Evolutionary conservation across 352 stramenopile genomes (phyloP).

Genomic region (Thalassiosira sp.): DNA sequence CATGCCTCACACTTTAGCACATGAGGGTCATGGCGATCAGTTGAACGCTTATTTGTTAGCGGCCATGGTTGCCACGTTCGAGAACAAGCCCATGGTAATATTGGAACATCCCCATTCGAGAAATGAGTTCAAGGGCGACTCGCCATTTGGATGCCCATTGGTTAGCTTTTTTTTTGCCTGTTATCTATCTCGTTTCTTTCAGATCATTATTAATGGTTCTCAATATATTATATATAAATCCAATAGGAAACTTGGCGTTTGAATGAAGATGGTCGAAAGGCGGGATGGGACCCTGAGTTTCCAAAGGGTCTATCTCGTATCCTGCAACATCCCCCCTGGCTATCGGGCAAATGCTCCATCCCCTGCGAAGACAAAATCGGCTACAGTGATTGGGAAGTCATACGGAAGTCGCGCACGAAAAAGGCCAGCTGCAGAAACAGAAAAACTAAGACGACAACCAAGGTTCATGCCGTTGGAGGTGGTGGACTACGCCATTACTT

Average conservation of each 20-base stretch:
- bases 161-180: not conserved
- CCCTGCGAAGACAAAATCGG: not conserved
- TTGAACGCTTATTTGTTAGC: slow-evolving; percentile 18
- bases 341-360: not conserved
- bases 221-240: too few species aligned
- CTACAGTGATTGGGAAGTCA: not conserved
- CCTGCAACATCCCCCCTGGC: not conserved
- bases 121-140: not conserved
- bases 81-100: slow-evolving; percentile 4
- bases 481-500: not conserved
- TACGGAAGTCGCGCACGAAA: not conserved
- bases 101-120: not conserved
- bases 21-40: slow-evolving; percentile 11
- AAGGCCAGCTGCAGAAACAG: not conserved
- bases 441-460: not conserved
- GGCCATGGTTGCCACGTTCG: slow-evolving; percentile 4
- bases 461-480: not conserved
- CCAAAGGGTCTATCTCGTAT: not conserved
- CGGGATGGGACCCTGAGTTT: not conserved
- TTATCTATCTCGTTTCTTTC: too few species aligned
- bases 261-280: too few species aligned
- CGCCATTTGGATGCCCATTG: not conserved
- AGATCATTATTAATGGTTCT: too few species aligned
- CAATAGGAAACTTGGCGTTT: too few species aligned
- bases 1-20: slow-evolving; percentile 13